Evolutionary conservation across 257 asterid species (phyloP).

Genomic region (Galeopsis tetrahit): DNA sequence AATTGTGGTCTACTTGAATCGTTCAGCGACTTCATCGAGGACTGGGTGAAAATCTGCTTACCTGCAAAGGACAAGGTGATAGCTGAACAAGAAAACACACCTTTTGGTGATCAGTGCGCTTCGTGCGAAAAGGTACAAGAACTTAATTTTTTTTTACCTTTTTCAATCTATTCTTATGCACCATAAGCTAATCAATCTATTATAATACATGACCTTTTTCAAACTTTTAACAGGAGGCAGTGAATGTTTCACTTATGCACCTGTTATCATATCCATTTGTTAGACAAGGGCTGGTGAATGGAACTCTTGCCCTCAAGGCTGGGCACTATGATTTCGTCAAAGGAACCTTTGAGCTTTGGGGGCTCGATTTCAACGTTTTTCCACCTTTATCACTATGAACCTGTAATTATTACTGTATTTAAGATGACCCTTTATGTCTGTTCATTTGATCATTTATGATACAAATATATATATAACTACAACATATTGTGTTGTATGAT

Average conservation of each 20-base stretch:
- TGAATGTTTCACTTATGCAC: slow-evolving; percentile 88
- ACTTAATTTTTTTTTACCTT: neutral
- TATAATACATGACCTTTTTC: neutral
- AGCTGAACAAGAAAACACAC: slow-evolving; percentile 40
- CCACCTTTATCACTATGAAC: slow-evolving; percentile 75
- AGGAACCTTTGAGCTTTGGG: slow-evolving; percentile 94
- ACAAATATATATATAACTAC: slow-evolving; percentile 25
- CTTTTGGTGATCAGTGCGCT: slow-evolving; percentile 61
- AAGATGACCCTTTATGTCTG: slow-evolving; percentile 17
- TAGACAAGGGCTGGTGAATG: slow-evolving; percentile 80
- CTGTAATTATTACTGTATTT: slow-evolving; percentile 36
- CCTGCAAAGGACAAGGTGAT: slow-evolving; percentile 84
- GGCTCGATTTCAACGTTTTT: slow-evolving; percentile 71
- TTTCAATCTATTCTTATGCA: neutral
- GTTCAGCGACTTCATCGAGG: slow-evolving; percentile 87
- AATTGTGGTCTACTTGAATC: slow-evolving; percentile 23
- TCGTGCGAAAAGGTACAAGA: slow-evolving; percentile 73
- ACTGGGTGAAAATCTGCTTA: slow-evolving; percentile 86
- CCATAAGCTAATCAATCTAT: neutral
- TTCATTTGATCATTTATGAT: slow-evolving; percentile 38
- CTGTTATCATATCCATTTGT: slow-evolving; percentile 85
- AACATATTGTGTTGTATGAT: slow-evolving; percentile 7
- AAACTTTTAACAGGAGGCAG: slow-evolving; percentile 72
- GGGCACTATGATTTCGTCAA: slow-evolving; percentile 82
- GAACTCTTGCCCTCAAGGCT: slow-evolving; percentile 85